Evolutionary conservation across 345 rosid genomes (phyloP), one percentile per base, ranked within the genome.

Genomic region (Eucalyptus marginata): DNA sequence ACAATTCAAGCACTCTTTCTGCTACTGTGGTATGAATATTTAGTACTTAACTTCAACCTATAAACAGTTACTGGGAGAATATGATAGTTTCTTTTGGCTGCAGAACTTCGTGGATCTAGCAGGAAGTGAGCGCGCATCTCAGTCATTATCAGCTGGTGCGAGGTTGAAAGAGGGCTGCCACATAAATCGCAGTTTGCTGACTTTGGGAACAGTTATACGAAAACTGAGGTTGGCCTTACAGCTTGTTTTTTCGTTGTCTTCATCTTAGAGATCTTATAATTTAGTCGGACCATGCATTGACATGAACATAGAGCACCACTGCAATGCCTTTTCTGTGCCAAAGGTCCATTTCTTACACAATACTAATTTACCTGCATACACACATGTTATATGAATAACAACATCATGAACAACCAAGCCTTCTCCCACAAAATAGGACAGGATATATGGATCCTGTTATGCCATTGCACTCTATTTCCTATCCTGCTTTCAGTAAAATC

Each of bases 91-190:
- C 87, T 92, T 90, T 80, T 91, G 89, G 87, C 59, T 87, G 87
- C 94, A 95, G 97, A 98, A 95, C 91, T 96, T 98, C 90, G 88
- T 97, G 90, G 99, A 98, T 95, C 96, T 98, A 36, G 99, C 98
- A 2, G 99, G 98, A 94, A 97, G 99, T 92, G 99, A 97, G 91
- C 99, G 98, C 88, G 99, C 99, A 86, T 98, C 99, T 89, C 98
- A 97, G 92, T 92, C 98, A 87, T 90, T 94, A 90, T 94, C 99
- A 56, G 98, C 97, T 62, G 97, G 99, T 66, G 92, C 95, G 81
- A 93, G 99, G 93, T 91, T 98, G 94, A 96, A 98, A 93, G 98
- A 97, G 93, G 98, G 99, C 80, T 95, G 96, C 95, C 99, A 98
- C 91, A 98, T 98, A 90, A 98, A 98, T 90, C 96, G 96, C 86